Base-by-base conservation (phyloP, 176 grass and related monocot genomes). In the Cenchrus americanus region DNA sequence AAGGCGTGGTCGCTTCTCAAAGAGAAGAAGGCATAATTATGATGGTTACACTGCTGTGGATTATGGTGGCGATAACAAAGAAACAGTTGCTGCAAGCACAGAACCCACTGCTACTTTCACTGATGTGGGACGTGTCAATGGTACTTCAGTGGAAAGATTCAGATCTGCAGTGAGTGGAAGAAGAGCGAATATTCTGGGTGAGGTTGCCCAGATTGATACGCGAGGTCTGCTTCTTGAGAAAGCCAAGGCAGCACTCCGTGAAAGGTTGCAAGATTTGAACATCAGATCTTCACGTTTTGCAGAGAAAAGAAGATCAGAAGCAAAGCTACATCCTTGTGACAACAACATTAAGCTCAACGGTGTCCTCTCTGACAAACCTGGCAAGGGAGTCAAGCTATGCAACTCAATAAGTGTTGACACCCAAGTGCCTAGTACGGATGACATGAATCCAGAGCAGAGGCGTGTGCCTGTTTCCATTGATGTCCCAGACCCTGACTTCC, bases 401-500 rank as follows among this genome's bases (percentile, higher is more conserved):
- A 88, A 51, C 68, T 80, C 83, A 88, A 62, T 52, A 82, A 24
- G 61, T 79, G 66, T 78, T 59, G 73, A 82, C 10, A 77, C 42
- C 32, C 78, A 83, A 79, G 27, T 77, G 77, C 46, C 83, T 30
- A 30, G 27, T 72, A 42, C 44, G 27, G 50, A 87, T 75, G 87
- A 91, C 71, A 76, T 76, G 10, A 86, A 85, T 76, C 61, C 49
- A 75, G 84, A 77, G 76, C 84, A 62, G 68, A 88, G 80, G 70
- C 79, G 82, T 53, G 80, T 88, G 13, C 80, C 84, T 75, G 69
- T 91, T 52, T 89, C 90, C 14, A 97, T 97, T 69, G 91, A 98
- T 91, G 96, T 98, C 43, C 96, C 96, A 54, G 96, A 98, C 69
- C 93, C 96, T 22, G 93, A 98, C 61, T 98, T 98, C 87, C 87